Base-by-base conservation (phyloP, 2,329 filamentous ascomycete genomes). In the Microcyclospora tardicrescens region DNA sequence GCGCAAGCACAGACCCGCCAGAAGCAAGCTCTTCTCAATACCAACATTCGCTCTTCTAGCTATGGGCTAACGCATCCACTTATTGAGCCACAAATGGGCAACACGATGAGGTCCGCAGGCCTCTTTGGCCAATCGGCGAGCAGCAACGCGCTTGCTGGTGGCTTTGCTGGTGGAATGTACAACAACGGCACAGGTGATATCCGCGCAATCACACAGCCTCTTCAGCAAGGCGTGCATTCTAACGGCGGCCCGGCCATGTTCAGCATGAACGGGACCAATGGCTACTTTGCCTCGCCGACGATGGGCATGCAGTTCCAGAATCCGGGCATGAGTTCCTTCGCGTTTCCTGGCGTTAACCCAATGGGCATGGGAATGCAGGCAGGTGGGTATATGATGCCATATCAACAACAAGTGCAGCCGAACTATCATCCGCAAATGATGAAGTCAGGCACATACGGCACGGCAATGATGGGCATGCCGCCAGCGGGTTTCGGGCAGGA, bases 21-120 rank as follows among this genome's bases (percentile, higher is more conserved):
- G 6, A 59, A 60, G 43, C 52, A 52, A 2, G 49, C 61, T 19
- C 50, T 63, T 32, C 40, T 59, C 10, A 55, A 59, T 8, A 50
- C 45, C 14, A 58, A 58, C 34, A 35, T 53, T 42, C 56, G 45
- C 54, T 59, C 42, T 44, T 50, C 49, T 9, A 49, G 45, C 39
- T 40, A 47, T 29, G 44, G 46, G 11, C 29, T 53, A 3, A 43
- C 44, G 10, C 44, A 43, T 12, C 50, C 53, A 2, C 40, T 50
- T 11, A 42, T 50, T 30, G 47, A 47, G 27, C 39, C 43, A 16
- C 39, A 38, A 34, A 56, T 60, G 10, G 37, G 32, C 10, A 32
- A 38, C 10, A 16, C 30, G 10, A 34, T 24, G 13, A 35, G 41
- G 53, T 28, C 50, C 49, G 14, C 59, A 55, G 36, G 46, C 12